These are phyloP conservation scores for Cercospora nicotianae DNA, from an alignment of 2,329 filamentous ascomycete species.

Conservation along the genomic window DNA sequence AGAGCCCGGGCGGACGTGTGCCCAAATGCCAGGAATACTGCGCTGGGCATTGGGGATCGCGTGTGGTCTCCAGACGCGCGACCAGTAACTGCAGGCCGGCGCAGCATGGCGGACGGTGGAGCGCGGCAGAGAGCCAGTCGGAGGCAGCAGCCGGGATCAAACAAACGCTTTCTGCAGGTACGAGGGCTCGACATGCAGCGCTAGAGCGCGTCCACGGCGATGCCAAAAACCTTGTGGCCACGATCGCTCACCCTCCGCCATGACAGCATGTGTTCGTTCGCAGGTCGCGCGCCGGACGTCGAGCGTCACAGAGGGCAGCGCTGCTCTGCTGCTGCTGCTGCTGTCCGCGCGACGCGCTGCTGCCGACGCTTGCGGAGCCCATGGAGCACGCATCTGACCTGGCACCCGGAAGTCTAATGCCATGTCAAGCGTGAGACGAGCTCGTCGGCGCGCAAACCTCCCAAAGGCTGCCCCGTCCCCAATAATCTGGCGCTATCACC, in stretches of 20 bases:
- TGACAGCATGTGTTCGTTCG: background rate
- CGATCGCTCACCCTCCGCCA: background rate
- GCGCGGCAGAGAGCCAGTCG: slow-evolving; percentile 22
- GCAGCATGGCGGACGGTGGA: background rate
- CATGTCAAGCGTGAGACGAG: slow-evolving; percentile 7
- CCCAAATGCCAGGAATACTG: background rate
- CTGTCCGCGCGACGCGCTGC: slow-evolving; percentile 15
- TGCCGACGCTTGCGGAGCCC: background rate
- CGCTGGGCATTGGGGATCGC: background rate
- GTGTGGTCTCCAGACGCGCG: background rate
- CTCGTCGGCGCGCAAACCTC: slow-evolving; percentile 1
- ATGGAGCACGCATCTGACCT: background rate
- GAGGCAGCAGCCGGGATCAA: slow-evolving; percentile 25
- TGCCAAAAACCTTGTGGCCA: background rate
- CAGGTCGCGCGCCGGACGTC: background rate
- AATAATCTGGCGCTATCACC: slow-evolving; percentile 8
- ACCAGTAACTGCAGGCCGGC: background rate
- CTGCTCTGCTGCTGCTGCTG: slow-evolving; percentile 6
- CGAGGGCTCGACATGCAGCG: slow-evolving; percentile 14
- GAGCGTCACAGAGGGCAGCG: background rate
- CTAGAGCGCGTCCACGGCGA: background rate
- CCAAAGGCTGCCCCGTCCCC: slow-evolving; percentile 6
- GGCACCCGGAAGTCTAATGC: slow-evolving; percentile 1
- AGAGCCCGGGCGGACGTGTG: background rate
- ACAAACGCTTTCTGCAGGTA: slow-evolving; percentile 27